These are phyloP conservation scores for Petunia hybrid DNA, from an alignment of 305 asterid genomes.

Conservation along the genomic window DNA sequence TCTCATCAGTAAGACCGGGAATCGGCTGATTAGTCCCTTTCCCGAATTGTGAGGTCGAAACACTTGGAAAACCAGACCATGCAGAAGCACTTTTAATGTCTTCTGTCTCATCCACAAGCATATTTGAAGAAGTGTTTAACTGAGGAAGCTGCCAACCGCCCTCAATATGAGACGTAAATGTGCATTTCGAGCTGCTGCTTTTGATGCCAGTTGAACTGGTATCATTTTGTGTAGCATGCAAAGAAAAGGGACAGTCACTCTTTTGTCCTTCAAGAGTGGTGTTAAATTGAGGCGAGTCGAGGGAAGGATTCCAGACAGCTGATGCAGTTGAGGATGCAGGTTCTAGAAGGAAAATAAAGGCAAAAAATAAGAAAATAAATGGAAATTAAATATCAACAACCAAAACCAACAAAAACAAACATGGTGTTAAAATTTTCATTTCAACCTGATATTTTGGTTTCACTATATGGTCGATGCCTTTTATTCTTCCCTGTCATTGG, in stretches of 20 bases:
- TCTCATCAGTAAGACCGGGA: constrained; percentile 45
- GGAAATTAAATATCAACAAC: not conserved
- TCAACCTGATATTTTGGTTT: constrained; percentile 64
- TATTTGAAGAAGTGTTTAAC: constrained; percentile 48
- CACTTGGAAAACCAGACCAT: constrained; percentile 58
- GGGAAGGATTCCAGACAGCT: constrained; percentile 65
- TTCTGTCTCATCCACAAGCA: constrained; percentile 54
- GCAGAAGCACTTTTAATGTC: constrained; percentile 56
- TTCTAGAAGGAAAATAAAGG: constrained; percentile 44
- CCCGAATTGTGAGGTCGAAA: constrained; percentile 41
- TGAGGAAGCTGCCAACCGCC: constrained; percentile 42
- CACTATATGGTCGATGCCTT: constrained; percentile 67
- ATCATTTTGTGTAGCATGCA: constrained; percentile 36
- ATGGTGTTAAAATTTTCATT: constrained; percentile 15
- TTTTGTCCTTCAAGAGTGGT: constrained; percentile 28
- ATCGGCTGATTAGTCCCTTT: constrained; percentile 44
- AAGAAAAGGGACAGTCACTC: constrained; percentile 38
- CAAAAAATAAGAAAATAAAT: constrained; percentile 18
- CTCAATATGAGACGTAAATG: constrained; percentile 35
- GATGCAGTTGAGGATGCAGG: constrained; percentile 55
- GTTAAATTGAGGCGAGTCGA: constrained; percentile 48
- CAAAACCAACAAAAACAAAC: not conserved
- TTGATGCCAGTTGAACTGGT: constrained; percentile 28
- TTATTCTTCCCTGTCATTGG: constrained; percentile 62
- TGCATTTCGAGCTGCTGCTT: constrained; percentile 36